Base-by-base conservation (phyloP, 148 eudicot genomes). In the Silene conica region DNA sequence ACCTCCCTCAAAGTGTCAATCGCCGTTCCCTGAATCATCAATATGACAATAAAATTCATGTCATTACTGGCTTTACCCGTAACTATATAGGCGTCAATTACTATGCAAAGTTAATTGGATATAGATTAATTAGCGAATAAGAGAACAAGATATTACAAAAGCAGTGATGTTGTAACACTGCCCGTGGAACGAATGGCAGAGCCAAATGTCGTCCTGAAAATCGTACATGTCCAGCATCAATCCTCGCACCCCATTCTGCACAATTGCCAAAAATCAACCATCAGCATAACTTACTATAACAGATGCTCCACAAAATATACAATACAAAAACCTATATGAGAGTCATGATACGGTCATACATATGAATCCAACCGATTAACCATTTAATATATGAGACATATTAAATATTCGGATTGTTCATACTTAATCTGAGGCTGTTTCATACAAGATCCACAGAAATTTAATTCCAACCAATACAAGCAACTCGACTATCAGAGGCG, bases 201-300 rank as follows among this genome's bases (percentile, higher is more conserved):
- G 92, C 99, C 99, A 95, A 77, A 95, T 85, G 81, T 92, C 99
- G 25, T 89, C 80, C 80, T 87, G 82, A 75, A 88, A 95, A 74
- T 95, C 99, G 70, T 95, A 95, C 99, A 95, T 92, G 84, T 95
- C 99, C 86, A 95, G 82, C 99, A 95, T 95, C 86, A 95, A 84
- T 68, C 99, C 99, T 78, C 99, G 84, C 46, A 92, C 99, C 79
- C 99, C 99, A 84, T 95, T 92, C 99, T 95, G 81, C 67, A 69
- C 41, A 74, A 79, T 64, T 65, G 62, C 73, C 74, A 81, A 48
- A 45, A 75, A n/a, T 69, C 67, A 73, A 54, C 10, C 45, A 66
- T 71, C 19, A 71, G 52, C 60, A 75, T 15, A 74, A 74, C 23
- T 20, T 21, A 28, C 23, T 28, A 52, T 43, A 59, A 62, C 56